Conservation (phyloP, 192 early-diverging fungal species). For the Chytriomyces hyalinus region DNA sequence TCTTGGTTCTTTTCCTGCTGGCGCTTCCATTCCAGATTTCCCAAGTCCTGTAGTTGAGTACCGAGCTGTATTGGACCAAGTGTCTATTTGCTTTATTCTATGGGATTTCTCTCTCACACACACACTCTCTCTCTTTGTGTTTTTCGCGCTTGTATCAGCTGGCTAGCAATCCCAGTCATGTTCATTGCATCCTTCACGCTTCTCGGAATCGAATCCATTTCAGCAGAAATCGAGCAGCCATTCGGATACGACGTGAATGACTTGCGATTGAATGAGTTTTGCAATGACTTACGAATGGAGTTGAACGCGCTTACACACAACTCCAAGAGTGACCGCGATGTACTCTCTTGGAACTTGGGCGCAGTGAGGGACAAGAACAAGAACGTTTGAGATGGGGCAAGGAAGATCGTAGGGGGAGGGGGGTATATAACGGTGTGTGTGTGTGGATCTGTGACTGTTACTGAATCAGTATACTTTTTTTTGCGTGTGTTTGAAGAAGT, state of each 20-base stretch:
- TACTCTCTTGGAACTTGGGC: conserved; percentile 1
- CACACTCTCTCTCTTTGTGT: background rate
- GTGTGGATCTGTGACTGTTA: too few species aligned
- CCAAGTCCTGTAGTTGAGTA: conserved; percentile 43
- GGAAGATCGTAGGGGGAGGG: too few species aligned
- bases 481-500: too few species aligned
- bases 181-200: conserved; percentile 72
- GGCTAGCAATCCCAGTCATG: conserved; percentile 68
- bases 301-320: conserved; percentile 22
- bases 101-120: conserved; percentile 11
- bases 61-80: conserved; percentile 26
- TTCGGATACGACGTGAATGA: conserved; percentile 84
- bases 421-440: too few species aligned
- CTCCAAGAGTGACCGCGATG: background rate
- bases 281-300: conserved; percentile 44
- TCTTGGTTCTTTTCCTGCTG: conserved; percentile 63
- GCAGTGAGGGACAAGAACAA: too few species aligned
- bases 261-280: conserved; percentile 45
- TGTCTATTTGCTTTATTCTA: background rate
- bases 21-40: conserved; percentile 69
- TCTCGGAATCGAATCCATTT: conserved; percentile 79
- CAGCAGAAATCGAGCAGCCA: conserved; percentile 84
- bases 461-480: too few species aligned
- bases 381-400: too few species aligned
- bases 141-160: conserved; percentile 13